These are phyloP conservation scores for Psilocybe cyanescens DNA, from an alignment of 768 basidiomycete genomes.

Conservation along the genomic window DNA sequence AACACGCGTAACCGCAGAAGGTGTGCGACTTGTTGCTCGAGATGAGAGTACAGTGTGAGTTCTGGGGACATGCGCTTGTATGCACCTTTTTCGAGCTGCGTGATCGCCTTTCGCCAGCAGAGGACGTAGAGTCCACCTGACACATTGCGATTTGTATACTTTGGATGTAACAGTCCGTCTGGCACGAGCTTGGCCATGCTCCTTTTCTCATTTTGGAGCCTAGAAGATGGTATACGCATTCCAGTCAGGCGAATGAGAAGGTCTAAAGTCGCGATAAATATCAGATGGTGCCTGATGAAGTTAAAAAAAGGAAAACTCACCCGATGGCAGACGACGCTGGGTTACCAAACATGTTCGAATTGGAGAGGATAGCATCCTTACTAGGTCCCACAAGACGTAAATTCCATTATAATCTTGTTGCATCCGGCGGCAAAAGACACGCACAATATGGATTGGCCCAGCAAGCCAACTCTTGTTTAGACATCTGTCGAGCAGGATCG, in stretches of 20 bases:
- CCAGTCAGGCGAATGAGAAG: slow-evolving; percentile 66
- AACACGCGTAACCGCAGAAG: slow-evolving; percentile 73
- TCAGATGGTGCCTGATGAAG: background rate
- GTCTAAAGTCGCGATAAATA: slow-evolving; percentile 41
- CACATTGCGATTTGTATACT: slow-evolving; percentile 49
- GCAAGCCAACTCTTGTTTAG: slow-evolving; percentile 61
- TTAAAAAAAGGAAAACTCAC: slow-evolving; percentile 33
- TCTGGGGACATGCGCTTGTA: slow-evolving; percentile 35
- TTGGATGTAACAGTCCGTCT: slow-evolving; percentile 70
- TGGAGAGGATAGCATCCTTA: slow-evolving; percentile 74
- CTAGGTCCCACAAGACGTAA: slow-evolving; percentile 33
- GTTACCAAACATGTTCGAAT: slow-evolving; percentile 60
- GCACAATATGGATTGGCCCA: slow-evolving; percentile 80
- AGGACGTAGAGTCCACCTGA: slow-evolving; percentile 58
- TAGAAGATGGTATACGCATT: slow-evolving; percentile 41
- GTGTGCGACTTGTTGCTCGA: slow-evolving; percentile 63
- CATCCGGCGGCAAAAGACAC: slow-evolving; percentile 19
- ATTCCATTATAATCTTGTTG: background rate
- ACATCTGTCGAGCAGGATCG: slow-evolving; percentile 61
- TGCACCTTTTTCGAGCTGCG: slow-evolving; percentile 36
- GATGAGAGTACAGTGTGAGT: slow-evolving; percentile 40
- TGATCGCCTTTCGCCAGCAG: slow-evolving; percentile 59
- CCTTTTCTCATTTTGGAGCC: background rate
- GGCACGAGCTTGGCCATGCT: slow-evolving; percentile 34
- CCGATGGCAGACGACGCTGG: slow-evolving; percentile 55